Evolutionary conservation across 306 rosid species (phyloP), one percentile per base, ranked within the genome.

Genomic region (Cotoneaster glaucophyllus): DNA sequence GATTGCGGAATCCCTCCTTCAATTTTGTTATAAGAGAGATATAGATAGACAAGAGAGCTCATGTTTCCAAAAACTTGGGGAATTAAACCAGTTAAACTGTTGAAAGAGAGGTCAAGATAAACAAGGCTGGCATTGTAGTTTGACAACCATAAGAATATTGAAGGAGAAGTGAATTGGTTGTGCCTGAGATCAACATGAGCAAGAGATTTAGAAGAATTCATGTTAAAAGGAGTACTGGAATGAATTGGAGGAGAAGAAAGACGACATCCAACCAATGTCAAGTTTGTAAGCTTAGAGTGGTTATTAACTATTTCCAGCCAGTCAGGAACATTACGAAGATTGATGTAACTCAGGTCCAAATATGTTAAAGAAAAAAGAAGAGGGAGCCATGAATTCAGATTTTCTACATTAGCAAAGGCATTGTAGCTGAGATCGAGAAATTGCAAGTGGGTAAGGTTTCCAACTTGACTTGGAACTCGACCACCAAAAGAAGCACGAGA

Each of bases 21-120:
- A 29, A 74, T 45, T 6, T 25, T 31, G 22, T 74, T 79, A 3
- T 0, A 0, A 11, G 31, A 21, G 8, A 69, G 79, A 68, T 11
- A 3, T 2, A 80, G 72, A 18, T 5, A 0, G 3, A 3, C 4
- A 22, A 77, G n/a, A 54, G 34, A 52, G 11, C 18, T 81, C 64
- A 81, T 50, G n/a, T 37, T 39, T 11, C 69, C 64, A 4, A 75
- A 13, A 39, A 8, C 63, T 4, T 64, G 34, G 4, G 80, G 77
- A 81, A 76, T 70, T 8, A 11, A 43, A 37, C 85, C 75, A 0
- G 24, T 5, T 24, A 77, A 8, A 11, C 8, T 3, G 24, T 43
- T 78, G 0, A 0, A 0, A 0, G 0, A 1, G 34, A 53, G 32
- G 3, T 19, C 3, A n/a, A 64, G 50, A 25, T 21, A 0, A 0